phyloP scores from a whole-genome alignment of 345 rosid species.

The Lepidium sativum region DNA sequence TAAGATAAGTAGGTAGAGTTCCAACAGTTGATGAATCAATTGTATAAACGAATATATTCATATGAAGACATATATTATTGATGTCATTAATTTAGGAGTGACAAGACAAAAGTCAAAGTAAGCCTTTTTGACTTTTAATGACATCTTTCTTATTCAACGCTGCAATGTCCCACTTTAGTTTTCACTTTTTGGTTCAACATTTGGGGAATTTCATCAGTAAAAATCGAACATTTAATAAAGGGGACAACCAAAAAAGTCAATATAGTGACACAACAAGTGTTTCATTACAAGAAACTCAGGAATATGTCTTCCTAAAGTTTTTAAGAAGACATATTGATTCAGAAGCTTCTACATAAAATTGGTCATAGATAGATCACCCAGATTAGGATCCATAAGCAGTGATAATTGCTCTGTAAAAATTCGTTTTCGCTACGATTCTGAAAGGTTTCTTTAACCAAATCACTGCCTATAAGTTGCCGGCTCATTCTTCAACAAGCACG shows the following conservation, averaged over 20 bases:
- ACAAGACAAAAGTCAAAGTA: constrained; percentile 4
- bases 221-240: not conserved
- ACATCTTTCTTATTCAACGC: not conserved
- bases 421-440: too few relatives aligned
- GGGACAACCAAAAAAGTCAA: constrained; percentile 3
- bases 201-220: not conserved
- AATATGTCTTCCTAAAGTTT: not conserved
- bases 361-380: too few relatives aligned
- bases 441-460: too few relatives aligned
- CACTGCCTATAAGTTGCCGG: too few relatives aligned
- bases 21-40: too few relatives aligned
- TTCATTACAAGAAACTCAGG: constrained; percentile 1
- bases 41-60: too few relatives aligned
- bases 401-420: too few relatives aligned
- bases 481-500: too few relatives aligned
- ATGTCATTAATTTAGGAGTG: not conserved
- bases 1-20: too few relatives aligned
- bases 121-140: constrained; percentile 4
- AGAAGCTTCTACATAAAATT: not conserved
- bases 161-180: not conserved
- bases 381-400: too few relatives aligned
- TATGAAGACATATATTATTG: too few relatives aligned
- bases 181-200: not conserved
- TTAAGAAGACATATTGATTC: not conserved
- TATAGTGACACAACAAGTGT: not conserved